Base-by-base conservation (phyloP, 1,284 basidiomycete genomes). In the Cryptococcus sp. region DNA sequence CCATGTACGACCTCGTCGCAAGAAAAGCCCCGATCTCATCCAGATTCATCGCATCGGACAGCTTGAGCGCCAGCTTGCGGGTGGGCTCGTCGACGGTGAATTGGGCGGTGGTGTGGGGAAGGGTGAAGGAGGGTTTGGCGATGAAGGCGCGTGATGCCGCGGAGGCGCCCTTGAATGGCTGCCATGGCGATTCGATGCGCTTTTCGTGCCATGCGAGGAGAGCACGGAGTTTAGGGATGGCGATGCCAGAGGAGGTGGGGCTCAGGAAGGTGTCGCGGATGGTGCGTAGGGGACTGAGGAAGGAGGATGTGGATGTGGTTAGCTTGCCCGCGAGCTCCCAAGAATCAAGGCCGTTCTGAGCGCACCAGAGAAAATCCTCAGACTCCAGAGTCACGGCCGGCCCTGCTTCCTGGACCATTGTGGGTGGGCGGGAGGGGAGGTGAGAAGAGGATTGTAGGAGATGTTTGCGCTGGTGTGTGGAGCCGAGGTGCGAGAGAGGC, bases 181-280 rank as follows among this genome's bases (percentile, higher is more conserved):
- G 45, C 69, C 68, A 70, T 18, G 71, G 72, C 24, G 57, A 56
- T 15, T 59, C 48, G 2, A 75, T 63, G 3, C 54, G 59, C 9
- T 47, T 24, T 9, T 68, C 56, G 49, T 73, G 69, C 51, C 58
- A 65, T 33, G 55, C 40, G 1, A 75, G 52, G 9, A 73, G 54
- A 1, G 53, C 38, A 13, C 24, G 46, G 39, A 75, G 65, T 49
- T 67, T 70, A 20, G 62, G 42, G 18, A 63, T 55, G 8, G 67
- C 56, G 37, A 62, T 61, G 21, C 38, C 43, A 6, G 56, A 56
- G 16, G 55, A 44, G 33, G 64, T 56, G 13, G 72, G 65, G 12
- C 63, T 60, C 13, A 65, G 64, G 11, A 75, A 62, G 7, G 68
- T 64, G 59, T 75, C 68, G 37, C 71, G 64, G 20, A 75, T 61